Evolutionary conservation across 2,329 filamentous ascomycete genomes (phyloP).

Genomic region (Botrytis aclada): DNA sequence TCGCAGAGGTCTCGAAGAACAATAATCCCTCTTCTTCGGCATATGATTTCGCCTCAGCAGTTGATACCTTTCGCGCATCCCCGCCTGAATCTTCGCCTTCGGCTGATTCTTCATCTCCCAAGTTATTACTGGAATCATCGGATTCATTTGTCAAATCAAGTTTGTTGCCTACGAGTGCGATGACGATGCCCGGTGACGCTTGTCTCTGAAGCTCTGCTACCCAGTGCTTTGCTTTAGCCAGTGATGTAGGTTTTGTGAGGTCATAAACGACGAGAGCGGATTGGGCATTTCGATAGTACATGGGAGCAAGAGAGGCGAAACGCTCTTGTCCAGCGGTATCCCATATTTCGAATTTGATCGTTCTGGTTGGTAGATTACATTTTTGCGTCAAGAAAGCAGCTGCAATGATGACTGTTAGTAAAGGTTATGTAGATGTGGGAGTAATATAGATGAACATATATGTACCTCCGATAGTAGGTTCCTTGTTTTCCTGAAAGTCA

Average conservation of each 20-base stretch:
- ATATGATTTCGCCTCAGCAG: constrained; percentile 87
- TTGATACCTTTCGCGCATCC: constrained; percentile 83
- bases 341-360: constrained; percentile 95
- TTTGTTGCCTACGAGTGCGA: constrained; percentile 96
- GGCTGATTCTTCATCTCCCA: constrained; percentile 45
- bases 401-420: constrained; percentile 40
- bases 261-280: constrained; percentile 98
- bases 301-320: constrained; percentile 92
- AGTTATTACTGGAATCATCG: constrained; percentile 47
- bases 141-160: constrained; percentile 74
- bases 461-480: constrained; percentile 95
- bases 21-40: constrained; percentile 91
- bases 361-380: constrained; percentile 90
- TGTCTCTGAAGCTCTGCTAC: constrained; percentile 96
- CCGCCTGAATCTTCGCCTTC: constrained; percentile 60
- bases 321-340: constrained; percentile 97
- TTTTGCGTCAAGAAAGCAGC: constrained; percentile 98
- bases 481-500: constrained; percentile 99
- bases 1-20: constrained; percentile 98
- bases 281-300: constrained; percentile 99
- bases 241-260: constrained; percentile 90
- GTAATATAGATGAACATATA: neutral
- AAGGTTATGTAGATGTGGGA: neutral
- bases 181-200: constrained; percentile 93
- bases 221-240: constrained; percentile 98